Percentiles rank a stretch among this genome's conserved stretches.
phyloP scores from a whole-genome alignment of 176 grass and related monocot species.

The Eremochloa ophiuroides region DNA sequence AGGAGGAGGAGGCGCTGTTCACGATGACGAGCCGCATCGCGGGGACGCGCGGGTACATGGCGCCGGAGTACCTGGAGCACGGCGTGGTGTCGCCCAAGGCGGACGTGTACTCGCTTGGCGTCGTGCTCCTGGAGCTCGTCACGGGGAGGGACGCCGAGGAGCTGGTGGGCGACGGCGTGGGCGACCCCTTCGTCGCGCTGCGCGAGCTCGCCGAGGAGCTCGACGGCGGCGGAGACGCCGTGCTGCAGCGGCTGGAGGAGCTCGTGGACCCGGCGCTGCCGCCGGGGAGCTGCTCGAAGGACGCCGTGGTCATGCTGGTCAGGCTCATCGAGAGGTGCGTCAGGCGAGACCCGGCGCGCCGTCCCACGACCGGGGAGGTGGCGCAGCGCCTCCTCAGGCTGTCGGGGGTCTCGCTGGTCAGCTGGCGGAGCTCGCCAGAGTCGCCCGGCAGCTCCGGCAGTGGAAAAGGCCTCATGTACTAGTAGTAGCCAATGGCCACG shows the following conservation, averaged over 20 bases:
- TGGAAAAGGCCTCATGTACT: not conserved
- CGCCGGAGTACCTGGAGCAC: constrained; percentile 75
- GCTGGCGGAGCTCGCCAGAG: constrained; percentile 27
- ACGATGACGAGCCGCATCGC: constrained; percentile 58
- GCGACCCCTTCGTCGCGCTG: not conserved
- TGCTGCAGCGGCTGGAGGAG: constrained; percentile 33
- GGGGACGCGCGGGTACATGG: constrained; percentile 50
- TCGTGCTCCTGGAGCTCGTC: constrained; percentile 69
- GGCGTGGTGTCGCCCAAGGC: constrained; percentile 60
- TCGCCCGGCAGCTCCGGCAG: constrained; percentile 34
- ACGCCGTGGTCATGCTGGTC: constrained; percentile 35
- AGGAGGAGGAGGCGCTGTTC: not conserved
- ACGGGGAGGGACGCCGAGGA: constrained; percentile 48
- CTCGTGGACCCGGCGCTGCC: constrained; percentile 60
- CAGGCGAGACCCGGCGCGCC: not conserved
- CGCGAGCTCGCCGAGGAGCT: not conserved
- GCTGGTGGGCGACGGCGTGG: constrained; percentile 19
- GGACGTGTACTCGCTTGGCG: constrained; percentile 75
- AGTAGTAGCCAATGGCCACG: not conserved
- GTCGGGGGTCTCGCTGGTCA: constrained; percentile 20
- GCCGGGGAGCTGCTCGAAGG: constrained; percentile 28
- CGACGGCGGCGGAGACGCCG: not conserved
- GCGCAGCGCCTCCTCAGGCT: constrained; percentile 42
- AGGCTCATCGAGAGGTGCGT: constrained; percentile 57
- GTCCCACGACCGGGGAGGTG: constrained; percentile 59